Evolutionary conservation across 164 flowering plant genomes (phyloP).

Genomic region (Nymphaea thermarum): DNA sequence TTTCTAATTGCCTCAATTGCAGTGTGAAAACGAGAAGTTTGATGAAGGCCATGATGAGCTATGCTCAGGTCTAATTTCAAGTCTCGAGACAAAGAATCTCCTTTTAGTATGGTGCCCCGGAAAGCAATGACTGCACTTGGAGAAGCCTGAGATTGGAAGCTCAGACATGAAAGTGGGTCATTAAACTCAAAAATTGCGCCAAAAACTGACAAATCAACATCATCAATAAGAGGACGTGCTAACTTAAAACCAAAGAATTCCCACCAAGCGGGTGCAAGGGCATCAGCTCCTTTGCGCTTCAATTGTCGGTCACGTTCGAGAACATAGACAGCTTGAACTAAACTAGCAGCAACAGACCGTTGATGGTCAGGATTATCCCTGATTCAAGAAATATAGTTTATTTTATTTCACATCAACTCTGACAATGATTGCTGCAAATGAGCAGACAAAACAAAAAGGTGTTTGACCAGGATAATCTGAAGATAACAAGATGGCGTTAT

Average conservation of each 20-base stretch:
- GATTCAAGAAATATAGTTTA: conserved; percentile 6
- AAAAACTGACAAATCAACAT: conserved; percentile 55
- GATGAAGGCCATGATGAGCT: conserved; percentile 35
- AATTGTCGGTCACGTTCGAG: conserved; percentile 73
- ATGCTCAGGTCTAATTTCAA: conserved; percentile 34
- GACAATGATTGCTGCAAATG: too few species aligned
- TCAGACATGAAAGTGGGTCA: conserved; percentile 10
- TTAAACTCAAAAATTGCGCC: conserved; percentile 64
- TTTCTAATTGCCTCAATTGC: conserved; percentile 61
- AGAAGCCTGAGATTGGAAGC: conserved; percentile 9
- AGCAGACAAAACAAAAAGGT: too few species aligned
- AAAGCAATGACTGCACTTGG: conserved; percentile 70
- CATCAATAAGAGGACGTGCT: conserved; percentile 40
- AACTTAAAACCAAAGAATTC: conserved; percentile 50
- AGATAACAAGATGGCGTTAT: too few species aligned
- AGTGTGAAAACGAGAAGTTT: conserved; percentile 48
- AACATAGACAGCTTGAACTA: conserved; percentile 77
- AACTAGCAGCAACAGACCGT: conserved; percentile 68
- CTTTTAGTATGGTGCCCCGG: conserved; percentile 65
- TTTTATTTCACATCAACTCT: too few species aligned
- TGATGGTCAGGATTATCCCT: conserved; percentile 60
- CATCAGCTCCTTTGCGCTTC: conserved; percentile 39
- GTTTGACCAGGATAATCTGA: too few species aligned
- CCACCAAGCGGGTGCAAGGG: conserved; percentile 97
- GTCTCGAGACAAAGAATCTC: conserved; percentile 46